These are phyloP conservation scores for Erythrobasidium hasegawianum DNA, from an alignment of 1,284 basidiomycete genomes.

Conservation along the genomic window DNA sequence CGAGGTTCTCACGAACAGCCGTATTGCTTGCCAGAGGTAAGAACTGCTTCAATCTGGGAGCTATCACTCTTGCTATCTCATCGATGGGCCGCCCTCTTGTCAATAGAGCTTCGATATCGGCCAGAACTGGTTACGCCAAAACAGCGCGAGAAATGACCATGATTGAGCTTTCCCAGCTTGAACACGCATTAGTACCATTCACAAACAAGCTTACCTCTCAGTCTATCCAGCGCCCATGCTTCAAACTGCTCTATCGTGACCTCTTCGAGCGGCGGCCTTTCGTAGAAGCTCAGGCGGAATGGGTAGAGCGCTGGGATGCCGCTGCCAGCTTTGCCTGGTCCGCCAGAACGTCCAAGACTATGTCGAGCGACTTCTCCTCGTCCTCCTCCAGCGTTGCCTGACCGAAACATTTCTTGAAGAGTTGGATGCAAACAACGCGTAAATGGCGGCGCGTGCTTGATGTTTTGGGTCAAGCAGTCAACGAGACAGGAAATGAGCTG, in stretches of 20 bases:
- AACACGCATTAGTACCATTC: slow-evolving; percentile 7
- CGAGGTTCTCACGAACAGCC: slow-evolving; percentile 53
- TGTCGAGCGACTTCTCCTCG: slow-evolving; percentile 25
- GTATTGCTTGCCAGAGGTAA: slow-evolving; percentile 66
- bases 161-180: no score
- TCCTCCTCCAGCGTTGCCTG: slow-evolving; percentile 6
- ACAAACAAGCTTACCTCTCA: slow-evolving; percentile 55
- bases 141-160: neutral
- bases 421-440: neutral
- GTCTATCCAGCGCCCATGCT: slow-evolving; percentile 78
- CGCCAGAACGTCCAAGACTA: slow-evolving; percentile 5
- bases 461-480: no score
- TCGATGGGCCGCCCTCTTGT: slow-evolving; percentile 76
- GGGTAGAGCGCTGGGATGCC: slow-evolving; percentile 55
- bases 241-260: slow-evolving; percentile 97
- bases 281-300: slow-evolving; percentile 79
- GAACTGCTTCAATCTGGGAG: slow-evolving; percentile 63
- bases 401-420: slow-evolving; percentile 25
- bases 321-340: slow-evolving; percentile 3
- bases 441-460: no score
- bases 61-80: slow-evolving; percentile 66
- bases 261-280: slow-evolving; percentile 77
- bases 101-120: slow-evolving; percentile 88
- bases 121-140: slow-evolving; percentile 59
- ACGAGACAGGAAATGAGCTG: no score